phyloP scores from a whole-genome alignment of 306 rosid species.

The Cajanus cajan region DNA sequence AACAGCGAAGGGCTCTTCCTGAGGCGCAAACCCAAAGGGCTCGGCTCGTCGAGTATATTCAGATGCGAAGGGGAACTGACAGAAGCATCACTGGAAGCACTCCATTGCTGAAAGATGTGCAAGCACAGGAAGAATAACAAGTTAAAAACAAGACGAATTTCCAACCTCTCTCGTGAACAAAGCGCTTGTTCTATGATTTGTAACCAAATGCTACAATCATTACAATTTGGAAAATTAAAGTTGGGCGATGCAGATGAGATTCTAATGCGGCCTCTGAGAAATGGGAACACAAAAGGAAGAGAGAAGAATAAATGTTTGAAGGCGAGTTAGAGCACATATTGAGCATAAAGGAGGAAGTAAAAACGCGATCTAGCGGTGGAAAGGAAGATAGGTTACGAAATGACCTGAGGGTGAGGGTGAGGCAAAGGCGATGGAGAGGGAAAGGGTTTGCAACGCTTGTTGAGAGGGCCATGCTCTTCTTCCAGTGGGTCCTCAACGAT shows the following conservation, averaged over 20 bases:
- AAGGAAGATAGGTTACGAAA: neutral
- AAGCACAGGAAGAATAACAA: neutral
- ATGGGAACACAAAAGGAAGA: neutral
- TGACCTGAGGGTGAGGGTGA: neutral
- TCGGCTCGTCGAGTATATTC: slow-evolving; percentile 86
- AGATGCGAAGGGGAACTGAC: slow-evolving; percentile 41
- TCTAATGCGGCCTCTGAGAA: too few species aligned
- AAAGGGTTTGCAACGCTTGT: slow-evolving; percentile 57
- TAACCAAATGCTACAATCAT: too few species aligned
- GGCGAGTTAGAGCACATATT: too few species aligned
- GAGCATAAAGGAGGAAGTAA: neutral
- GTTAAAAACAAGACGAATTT: neutral
- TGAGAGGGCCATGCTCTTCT: slow-evolving; percentile 60
- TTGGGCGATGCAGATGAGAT: too few species aligned
- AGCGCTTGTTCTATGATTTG: too few species aligned
- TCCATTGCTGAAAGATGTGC: slow-evolving; percentile 46
- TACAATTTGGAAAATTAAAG: too few species aligned
- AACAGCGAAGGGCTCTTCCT: slow-evolving; percentile 81
- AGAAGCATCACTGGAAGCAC: slow-evolving; percentile 31
- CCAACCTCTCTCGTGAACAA: too few species aligned
- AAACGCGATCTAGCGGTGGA: neutral
- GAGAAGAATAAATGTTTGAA: neutral
- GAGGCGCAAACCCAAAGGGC: slow-evolving; percentile 83
- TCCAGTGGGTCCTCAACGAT: slow-evolving; percentile 60
- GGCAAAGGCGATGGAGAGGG: slow-evolving; percentile 1